Evolutionary conservation across 345 rosid genomes (phyloP).

Genomic region (Gossypium stocksii): DNA sequence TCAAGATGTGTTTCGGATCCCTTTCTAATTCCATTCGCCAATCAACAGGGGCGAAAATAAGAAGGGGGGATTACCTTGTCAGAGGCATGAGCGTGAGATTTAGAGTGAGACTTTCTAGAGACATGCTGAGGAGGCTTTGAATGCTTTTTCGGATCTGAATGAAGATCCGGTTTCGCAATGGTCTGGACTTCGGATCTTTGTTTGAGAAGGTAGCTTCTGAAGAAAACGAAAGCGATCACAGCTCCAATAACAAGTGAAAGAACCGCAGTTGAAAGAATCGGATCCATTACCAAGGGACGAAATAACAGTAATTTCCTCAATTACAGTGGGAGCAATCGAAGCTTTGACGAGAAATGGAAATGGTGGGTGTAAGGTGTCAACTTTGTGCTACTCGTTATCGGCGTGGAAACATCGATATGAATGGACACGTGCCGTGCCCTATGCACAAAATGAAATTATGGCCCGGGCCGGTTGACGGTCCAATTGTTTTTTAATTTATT

Average conservation of each 20-base stretch:
- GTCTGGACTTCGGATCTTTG: constrained; percentile 79
- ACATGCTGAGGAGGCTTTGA: constrained; percentile 37
- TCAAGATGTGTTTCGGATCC: not conserved
- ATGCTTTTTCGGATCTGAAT: constrained; percentile 46
- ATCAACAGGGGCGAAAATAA: not conserved
- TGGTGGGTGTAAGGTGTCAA: not conserved
- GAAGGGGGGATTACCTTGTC: constrained; percentile 43
- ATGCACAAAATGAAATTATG: not conserved
- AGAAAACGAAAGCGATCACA: constrained; percentile 62
- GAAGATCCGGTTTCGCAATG: constrained; percentile 57
- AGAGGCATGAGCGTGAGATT: constrained; percentile 54
- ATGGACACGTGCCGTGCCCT: not conserved
- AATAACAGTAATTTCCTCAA: too few relatives aligned
- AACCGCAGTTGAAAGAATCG: constrained; percentile 38
- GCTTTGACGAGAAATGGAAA: not conserved
- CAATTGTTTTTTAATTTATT: too few relatives aligned
- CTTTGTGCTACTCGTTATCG: not conserved
- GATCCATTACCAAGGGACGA: constrained; percentile 44
- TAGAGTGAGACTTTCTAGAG: constrained; percentile 57
- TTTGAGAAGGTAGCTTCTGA: constrained; percentile 66
- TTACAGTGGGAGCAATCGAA: constrained; percentile 1
- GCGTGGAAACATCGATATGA: not conserved
- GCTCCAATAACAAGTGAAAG: constrained; percentile 64
- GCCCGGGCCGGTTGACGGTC: too few relatives aligned
- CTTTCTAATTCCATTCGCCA: not conserved